A percentile compares a stretch with the other conserved stretches of the same genome.
These are phyloP conservation scores for Saccharum officinarum DNA, from an alignment of 176 grass and related monocot species.

Conservation along the genomic window DNA sequence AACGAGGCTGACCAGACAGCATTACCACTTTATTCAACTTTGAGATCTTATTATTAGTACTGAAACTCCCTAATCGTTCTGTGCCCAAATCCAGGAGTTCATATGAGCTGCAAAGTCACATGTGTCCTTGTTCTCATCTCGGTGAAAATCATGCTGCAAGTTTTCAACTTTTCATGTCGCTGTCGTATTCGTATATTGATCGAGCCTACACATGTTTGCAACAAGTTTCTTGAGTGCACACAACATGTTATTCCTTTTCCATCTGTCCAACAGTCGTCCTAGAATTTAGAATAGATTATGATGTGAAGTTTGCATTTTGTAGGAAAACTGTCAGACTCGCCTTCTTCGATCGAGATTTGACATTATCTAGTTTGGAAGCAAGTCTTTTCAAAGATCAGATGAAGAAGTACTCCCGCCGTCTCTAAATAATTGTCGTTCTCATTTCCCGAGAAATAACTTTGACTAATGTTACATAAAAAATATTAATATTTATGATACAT, in stretches of 20 bases:
- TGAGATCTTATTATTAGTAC: background rate
- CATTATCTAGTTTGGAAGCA: background rate
- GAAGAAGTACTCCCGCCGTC: too few species aligned
- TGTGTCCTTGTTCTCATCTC: background rate
- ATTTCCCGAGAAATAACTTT: too few species aligned
- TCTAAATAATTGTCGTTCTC: too few species aligned
- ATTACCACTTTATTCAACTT: background rate
- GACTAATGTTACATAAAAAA: too few species aligned
- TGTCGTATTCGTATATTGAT: background rate
- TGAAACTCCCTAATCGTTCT: background rate
- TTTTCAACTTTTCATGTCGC: background rate
- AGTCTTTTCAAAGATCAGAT: background rate
- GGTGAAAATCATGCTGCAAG: background rate
- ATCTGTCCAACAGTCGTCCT: constrained; percentile 16
- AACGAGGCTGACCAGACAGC: background rate
- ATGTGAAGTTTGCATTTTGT: background rate
- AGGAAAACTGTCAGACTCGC: background rate
- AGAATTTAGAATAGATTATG: background rate
- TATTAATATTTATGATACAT: too few species aligned
- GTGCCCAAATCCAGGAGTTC: background rate
- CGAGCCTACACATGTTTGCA: background rate
- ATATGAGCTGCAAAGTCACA: constrained; percentile 21
- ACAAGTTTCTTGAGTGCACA: constrained; percentile 32
- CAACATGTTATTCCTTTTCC: constrained; percentile 25
- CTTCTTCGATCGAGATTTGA: background rate